Conservation (phyloP, 345 rosid genomes). For the Noccaea caerulescens region DNA sequence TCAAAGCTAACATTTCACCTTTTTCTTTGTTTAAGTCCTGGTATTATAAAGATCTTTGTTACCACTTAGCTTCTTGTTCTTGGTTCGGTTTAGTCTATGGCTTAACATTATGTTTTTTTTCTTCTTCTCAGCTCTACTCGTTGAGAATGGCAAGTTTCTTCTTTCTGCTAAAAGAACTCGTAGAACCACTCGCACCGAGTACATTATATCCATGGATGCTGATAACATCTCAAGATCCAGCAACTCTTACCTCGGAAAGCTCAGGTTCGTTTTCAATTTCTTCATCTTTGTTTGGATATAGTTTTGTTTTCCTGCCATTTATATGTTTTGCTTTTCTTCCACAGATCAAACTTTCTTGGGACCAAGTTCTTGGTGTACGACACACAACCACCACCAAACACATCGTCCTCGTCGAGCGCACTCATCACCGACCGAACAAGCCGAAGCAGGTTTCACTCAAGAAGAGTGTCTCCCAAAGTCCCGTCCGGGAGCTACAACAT, state of each 20-base stretch:
- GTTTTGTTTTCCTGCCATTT: background rate
- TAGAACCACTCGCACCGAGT: conserved; percentile 70
- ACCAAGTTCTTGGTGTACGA: conserved; percentile 69
- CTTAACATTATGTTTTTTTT: conserved; percentile 2
- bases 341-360: conserved; percentile 71
- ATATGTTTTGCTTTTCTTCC: background rate
- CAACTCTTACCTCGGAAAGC: conserved; percentile 66
- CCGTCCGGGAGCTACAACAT: conserved; percentile 68
- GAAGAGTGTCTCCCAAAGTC: conserved; percentile 67
- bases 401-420: conserved; percentile 44
- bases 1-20: conserved; percentile 68
- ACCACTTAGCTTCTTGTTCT: background rate
- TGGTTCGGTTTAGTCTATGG: conserved; percentile 16
- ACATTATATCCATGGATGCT: conserved; percentile 72
- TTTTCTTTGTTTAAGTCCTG: conserved; percentile 66
- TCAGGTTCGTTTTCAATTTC: conserved; percentile 48
- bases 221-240: conserved; percentile 71
- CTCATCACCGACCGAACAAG: conserved; percentile 56
- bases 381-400: conserved; percentile 59
- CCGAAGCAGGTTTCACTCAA: conserved; percentile 59
- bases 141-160: conserved; percentile 74
- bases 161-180: conserved; percentile 72
- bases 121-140: conserved; percentile 51
- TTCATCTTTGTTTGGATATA: background rate
- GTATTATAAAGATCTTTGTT: conserved; percentile 23